A percentile compares a stretch with the other conserved stretches of the same genome.
phyloP scores from a whole-genome alignment of 2,329 filamentous ascomycete genomes.

The Stachybotrys echinatus region DNA sequence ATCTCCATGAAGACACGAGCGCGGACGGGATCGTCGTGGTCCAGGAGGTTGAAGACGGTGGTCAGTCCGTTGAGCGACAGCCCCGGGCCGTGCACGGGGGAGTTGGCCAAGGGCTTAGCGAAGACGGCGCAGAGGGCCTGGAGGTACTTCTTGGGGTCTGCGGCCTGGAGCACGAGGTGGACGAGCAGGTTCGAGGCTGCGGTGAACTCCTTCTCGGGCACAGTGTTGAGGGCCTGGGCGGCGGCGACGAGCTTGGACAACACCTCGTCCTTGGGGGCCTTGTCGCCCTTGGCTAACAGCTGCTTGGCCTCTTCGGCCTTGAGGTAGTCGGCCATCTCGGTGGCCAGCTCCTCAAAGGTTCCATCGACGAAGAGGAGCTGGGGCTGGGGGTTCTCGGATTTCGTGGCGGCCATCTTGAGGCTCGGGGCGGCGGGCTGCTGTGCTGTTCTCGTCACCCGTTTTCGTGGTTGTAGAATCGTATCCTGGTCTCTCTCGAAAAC shows the following conservation, averaged over 20 bases:
- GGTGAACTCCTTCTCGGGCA: constrained; percentile 94
- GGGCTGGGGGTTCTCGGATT: constrained; percentile 42
- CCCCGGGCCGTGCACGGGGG: constrained; percentile 76
- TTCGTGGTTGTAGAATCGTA: constrained; percentile 4
- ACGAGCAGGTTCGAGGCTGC: constrained; percentile 96
- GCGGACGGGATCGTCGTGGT: constrained; percentile 69
- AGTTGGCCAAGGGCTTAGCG: constrained; percentile 77
- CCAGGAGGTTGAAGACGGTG: constrained; percentile 93
- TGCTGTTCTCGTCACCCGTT: too few species aligned
- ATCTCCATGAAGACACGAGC: constrained; percentile 91
- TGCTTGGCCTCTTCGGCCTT: constrained; percentile 75
- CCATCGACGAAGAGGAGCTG: constrained; percentile 79
- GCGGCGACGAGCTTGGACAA: constrained; percentile 85
- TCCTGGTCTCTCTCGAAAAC: constrained; percentile 10
- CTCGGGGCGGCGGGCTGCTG: neutral
- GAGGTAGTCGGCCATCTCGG: constrained; percentile 93
- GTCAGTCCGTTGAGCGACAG: constrained; percentile 87
- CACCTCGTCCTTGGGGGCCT: constrained; percentile 68
- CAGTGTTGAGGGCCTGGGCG: constrained; percentile 70
- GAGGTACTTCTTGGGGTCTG: constrained; percentile 80
- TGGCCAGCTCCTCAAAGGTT: constrained; percentile 84
- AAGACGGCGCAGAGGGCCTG: constrained; percentile 87
- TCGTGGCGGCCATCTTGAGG: constrained; percentile 22
- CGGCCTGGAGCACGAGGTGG: constrained; percentile 83
- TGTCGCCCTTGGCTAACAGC: constrained; percentile 67